These are phyloP conservation scores for Rhynchospora breviuscula DNA, from an alignment of 176 grass and related monocot species.

Conservation along the genomic window DNA sequence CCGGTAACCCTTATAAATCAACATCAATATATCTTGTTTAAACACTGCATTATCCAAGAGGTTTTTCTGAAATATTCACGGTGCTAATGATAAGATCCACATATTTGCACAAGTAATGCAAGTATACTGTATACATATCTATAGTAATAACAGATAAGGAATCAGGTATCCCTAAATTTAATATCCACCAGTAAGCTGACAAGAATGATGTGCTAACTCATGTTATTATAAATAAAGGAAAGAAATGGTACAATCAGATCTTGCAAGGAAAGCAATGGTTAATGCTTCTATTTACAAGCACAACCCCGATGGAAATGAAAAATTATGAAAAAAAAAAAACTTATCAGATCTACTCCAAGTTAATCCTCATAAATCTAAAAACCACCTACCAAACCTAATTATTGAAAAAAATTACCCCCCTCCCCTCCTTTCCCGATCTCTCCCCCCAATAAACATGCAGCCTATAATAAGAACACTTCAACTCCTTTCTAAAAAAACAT, in stretches of 20 bases:
- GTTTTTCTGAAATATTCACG: neutral
- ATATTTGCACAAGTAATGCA: neutral
- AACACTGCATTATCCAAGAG: neutral
- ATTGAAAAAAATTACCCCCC: constrained; percentile 10
- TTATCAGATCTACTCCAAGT: constrained; percentile 17
- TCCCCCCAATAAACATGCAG: constrained; percentile 14
- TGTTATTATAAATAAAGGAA: constrained; percentile 12
- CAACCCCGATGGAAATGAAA: neutral
- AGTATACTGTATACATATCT: neutral
- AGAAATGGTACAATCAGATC: constrained; percentile 16
- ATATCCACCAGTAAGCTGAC: neutral
- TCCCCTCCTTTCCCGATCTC: neutral
- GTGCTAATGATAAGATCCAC: too few species aligned
- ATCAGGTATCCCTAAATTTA: neutral
- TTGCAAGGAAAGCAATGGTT: constrained; percentile 11
- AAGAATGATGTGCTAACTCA: constrained; percentile 7
- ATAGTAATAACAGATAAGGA: neutral
- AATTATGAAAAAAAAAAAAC: constrained; percentile 18
- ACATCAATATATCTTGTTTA: neutral
- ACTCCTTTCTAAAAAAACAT: neutral
- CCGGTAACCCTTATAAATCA: neutral
- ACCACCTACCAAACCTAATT: constrained; percentile 9
- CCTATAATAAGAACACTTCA: neutral
- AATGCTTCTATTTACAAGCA: constrained; percentile 26
- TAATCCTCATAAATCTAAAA: constrained; percentile 19